These are phyloP conservation scores for Penicillium sp. DNA, from an alignment of 2,329 filamentous ascomycete species.

Conservation along the genomic window DNA sequence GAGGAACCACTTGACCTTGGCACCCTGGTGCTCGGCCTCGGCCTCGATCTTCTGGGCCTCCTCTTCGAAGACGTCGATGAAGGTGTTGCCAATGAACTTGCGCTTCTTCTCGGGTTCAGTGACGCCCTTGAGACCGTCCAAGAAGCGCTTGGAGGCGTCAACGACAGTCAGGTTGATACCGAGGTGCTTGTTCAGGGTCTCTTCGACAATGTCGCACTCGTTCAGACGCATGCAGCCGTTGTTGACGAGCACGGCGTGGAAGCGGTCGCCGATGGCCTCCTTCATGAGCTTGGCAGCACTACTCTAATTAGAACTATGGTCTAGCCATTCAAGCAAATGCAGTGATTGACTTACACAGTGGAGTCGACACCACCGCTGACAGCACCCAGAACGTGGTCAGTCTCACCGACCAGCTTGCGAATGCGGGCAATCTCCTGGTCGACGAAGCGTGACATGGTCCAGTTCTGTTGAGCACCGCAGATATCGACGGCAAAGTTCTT, in stretches of 20 bases:
- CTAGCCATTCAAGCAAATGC: too few species aligned
- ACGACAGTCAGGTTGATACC: conserved; percentile 86
- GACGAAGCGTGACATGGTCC: not conserved
- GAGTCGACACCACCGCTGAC: not conserved
- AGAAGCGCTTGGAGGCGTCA: conserved; percentile 67
- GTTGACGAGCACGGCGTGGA: conserved; percentile 79
- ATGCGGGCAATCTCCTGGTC: not conserved
- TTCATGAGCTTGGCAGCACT: conserved; percentile 58
- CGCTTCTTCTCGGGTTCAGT: conserved; percentile 76
- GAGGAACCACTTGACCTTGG: conserved; percentile 73
- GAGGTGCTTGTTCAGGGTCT: conserved; percentile 67
- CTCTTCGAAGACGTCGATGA: conserved; percentile 75
- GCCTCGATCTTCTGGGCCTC: conserved; percentile 43
- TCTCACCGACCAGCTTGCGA: not conserved
- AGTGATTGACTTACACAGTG: too few species aligned
- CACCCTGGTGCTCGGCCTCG: conserved; percentile 41
- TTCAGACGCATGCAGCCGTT: conserved; percentile 78
- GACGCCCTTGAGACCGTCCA: conserved; percentile 66
- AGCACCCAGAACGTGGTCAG: not conserved
- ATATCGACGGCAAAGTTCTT: not conserved
- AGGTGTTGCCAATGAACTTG: conserved; percentile 50
- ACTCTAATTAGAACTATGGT: too few species aligned
- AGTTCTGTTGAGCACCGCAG: not conserved
- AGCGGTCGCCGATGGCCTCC: conserved; percentile 74
- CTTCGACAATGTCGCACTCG: conserved; percentile 72